These are phyloP conservation scores for Vitis amurensis DNA, from an alignment of 164 flowering plant genomes.

Conservation along the genomic window DNA sequence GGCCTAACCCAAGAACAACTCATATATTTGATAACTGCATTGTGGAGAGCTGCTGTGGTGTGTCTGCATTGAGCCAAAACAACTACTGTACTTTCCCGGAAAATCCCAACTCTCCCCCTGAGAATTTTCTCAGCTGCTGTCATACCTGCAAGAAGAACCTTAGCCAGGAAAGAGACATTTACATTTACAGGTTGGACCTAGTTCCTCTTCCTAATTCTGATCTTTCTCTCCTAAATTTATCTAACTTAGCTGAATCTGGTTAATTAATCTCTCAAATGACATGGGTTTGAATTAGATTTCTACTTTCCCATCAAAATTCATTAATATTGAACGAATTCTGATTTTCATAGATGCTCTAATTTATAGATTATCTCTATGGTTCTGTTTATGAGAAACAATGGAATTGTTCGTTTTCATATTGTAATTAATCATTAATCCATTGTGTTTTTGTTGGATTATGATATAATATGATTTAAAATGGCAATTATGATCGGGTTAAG, in stretches of 20 bases:
- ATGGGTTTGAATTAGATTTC: background rate
- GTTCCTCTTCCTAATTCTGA: background rate
- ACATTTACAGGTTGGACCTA: conserved; percentile 55
- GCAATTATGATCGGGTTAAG: no score
- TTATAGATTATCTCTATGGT: no score
- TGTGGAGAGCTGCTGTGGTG: conserved; percentile 36
- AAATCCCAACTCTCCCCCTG: conserved; percentile 4
- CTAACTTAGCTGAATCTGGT: background rate
- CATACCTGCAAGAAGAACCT: conserved; percentile 53
- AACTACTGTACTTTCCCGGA: background rate
- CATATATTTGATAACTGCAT: conserved; percentile 57
- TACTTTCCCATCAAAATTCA: background rate
- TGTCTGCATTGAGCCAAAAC: background rate
- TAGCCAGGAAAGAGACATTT: conserved; percentile 50
- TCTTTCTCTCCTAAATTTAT: background rate
- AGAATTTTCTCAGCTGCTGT: conserved; percentile 52
- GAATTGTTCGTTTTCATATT: background rate
- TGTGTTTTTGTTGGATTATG: no score
- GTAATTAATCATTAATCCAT: no score
- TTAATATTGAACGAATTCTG: background rate
- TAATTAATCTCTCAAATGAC: background rate
- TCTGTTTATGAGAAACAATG: background rate
- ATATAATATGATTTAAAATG: no score
- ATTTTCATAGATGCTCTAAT: background rate
- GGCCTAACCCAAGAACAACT: conserved; percentile 62